Base-by-base conservation (phyloP, 225 moss, liverwort and hornwort genomes). In the Bryoerythrophyllum caledonicum region DNA sequence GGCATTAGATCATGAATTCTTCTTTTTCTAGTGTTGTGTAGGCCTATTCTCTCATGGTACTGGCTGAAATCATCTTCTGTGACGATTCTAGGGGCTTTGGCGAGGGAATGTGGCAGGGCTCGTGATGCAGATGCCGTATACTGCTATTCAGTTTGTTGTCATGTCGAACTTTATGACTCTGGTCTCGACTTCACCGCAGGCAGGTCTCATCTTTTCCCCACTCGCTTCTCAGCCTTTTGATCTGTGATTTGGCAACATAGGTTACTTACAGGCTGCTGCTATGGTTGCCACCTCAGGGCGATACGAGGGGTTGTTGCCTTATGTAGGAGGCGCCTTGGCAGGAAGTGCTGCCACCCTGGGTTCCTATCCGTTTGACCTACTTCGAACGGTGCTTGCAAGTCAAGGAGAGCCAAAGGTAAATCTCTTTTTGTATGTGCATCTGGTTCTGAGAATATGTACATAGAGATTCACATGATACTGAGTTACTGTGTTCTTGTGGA, bases 401-500 rank as follows among this genome's bases (percentile, higher is more conserved):
- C 96, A 96, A 87, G 96, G 96, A 65, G 96, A 96, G 80, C 96
- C 96, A 9, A 96, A 89, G 92, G 96, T 96, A 32, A n/a, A n/a
- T n/a, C n/a, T n/a, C n/a, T n/a, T 62, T 21, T 58, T 70, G 5
- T 34, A 20, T n/a, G 26, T 60, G 44, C 34, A 76, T 72, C 25
- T 76, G 30, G 68, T 63, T 7, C 37, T 26, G 21, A 28, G 7
- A 53, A 41, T 40, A 46, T 61, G 24, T 32, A n/a, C n/a, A n/a
- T 60, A 23, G 67, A 67, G 55, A 41, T n/a, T n/a, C n/a, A n/a
- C n/a, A 63, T 40, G 54, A 34, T 25, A 10, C 46, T 71, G 48
- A 70, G 12, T 55, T 60, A 65, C n/a, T n/a, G n/a, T 56, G 30
- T 70, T 63, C 30, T 80, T 35, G 8, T 80, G 74, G 75, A 75